Base-by-base conservation (phyloP, 1,139 yeast genomes). In the Casaregolazyma suthepensis region DNA sequence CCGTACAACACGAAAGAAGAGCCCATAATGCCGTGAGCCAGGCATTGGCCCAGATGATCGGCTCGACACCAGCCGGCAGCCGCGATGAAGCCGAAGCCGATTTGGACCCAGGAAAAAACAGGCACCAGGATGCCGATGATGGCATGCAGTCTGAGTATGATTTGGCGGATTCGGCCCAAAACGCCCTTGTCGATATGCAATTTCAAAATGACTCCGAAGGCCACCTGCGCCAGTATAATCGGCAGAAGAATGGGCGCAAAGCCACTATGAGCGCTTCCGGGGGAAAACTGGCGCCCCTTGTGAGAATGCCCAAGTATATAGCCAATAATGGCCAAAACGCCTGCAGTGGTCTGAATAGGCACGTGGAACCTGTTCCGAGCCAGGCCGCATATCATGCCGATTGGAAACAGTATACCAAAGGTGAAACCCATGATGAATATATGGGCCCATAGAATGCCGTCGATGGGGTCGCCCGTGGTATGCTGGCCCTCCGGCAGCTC, bases 11-110 rank as follows among this genome's bases (percentile, higher is more conserved):
- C 78, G 62, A 91, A 91, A 0, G 96, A 85, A 19, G 89, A 78
- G 0, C 98, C 98, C 98, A 91, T 91, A 58, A 91, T 87, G 5
- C 96, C 97, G 68, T 91, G 98, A 0, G 98, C 98, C 48, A 90
- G 79, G 68, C 98, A 91, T 71, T 91, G 98, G 18, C 98, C 98
- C 63, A 91, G 75, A 73, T 89, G 80, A 55, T 73, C 67, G 64
- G 83, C 81, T 70, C 89, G 77, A 66, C 90, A 81, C 78, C 90
- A 91, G 1, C 96, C 96, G 59, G 89, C 81, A 58, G 90, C 68
- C 1, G 96, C 86, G 50, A 88, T 83, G 3, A 93, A 90, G 0
- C 96, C 94, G 71, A 91, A 72, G 52, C 90, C 83, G 38, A 81
- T 79, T 60, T 89, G 83, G 7, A 90, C 85, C 75, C 76, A 74